These are phyloP conservation scores for Scleroderma bovista DNA, from an alignment of 768 basidiomycete species.

Conservation along the genomic window DNA sequence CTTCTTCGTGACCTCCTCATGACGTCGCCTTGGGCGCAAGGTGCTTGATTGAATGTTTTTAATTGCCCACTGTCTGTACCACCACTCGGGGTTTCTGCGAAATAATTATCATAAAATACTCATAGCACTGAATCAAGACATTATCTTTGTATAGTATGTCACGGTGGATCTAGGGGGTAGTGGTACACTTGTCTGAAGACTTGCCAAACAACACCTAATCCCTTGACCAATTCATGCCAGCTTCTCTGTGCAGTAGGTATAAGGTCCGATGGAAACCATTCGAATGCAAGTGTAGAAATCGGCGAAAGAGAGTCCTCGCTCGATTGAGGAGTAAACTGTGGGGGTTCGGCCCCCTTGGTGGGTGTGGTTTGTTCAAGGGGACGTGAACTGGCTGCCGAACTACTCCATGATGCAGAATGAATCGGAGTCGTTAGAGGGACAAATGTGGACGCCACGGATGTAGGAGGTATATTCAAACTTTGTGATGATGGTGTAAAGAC, in stretches of 20 bases:
- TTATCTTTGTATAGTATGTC: conserved; percentile 1
- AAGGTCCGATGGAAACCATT: conserved; percentile 28
- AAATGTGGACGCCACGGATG: conserved; percentile 1
- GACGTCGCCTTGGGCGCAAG: conserved; percentile 49
- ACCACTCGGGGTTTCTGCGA: background rate
- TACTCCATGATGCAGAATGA: conserved; percentile 4
- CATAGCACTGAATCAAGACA: background rate
- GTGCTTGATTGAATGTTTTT: background rate
- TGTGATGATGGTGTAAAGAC: conserved; percentile 9
- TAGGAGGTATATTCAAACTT: background rate
- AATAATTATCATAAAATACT: conserved; percentile 8
- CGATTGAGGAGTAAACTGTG: conserved; percentile 7
- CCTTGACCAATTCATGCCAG: conserved; percentile 22
- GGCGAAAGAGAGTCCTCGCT: conserved; percentile 17
- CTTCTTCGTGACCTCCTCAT: conserved; percentile 52
- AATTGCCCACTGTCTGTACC: background rate
- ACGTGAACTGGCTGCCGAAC: conserved; percentile 1
- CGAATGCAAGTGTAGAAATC: conserved; percentile 16
- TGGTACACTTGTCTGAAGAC: conserved; percentile 27
- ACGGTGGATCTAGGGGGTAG: conserved; percentile 31
- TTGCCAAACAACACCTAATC: conserved; percentile 26
- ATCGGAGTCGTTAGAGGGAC: conserved; percentile 7
- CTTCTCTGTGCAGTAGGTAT: conserved; percentile 17
- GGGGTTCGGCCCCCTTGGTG: background rate
- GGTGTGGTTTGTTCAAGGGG: conserved; percentile 10